These are phyloP conservation scores for Psophocarpus tetragonolobus DNA, from an alignment of 306 rosid species.

Conservation along the genomic window DNA sequence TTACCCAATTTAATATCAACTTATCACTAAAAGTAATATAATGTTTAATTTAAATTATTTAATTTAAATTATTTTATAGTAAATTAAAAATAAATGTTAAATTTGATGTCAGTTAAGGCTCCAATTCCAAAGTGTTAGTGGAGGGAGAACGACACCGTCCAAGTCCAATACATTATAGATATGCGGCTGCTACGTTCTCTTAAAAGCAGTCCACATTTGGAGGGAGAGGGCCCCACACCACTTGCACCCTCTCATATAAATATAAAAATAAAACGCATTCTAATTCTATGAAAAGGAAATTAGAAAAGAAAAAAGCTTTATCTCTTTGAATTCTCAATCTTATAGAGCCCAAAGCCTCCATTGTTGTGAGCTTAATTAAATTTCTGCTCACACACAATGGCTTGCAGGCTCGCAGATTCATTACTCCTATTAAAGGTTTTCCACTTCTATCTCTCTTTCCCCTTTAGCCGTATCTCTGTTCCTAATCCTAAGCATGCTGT, in stretches of 20 bases:
- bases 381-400: conserved; percentile 54
- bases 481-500: neutral
- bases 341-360: neutral
- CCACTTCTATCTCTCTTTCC: neutral
- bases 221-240: conserved; percentile 28
- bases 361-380: conserved; percentile 24
- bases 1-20: no score
- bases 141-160: conserved; percentile 28
- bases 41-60: no score
- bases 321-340: conserved; percentile 29
- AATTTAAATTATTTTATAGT: no score
- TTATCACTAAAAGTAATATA: no score
- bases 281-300: no score
- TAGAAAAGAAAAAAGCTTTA: neutral
- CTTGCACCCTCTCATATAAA: neutral
- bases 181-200: neutral
- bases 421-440: conserved; percentile 58
- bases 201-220: conserved; percentile 35
- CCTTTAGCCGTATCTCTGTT: neutral
- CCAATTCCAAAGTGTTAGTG: no score
- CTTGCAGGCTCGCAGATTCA: conserved; percentile 71
- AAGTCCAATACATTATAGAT: neutral
- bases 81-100: no score
- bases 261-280: no score
- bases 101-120: no score